Evolutionary conservation across 345 rosid species (phyloP), one percentile per base, ranked within the genome.

Genomic region (Abelmoschus esculentus): DNA sequence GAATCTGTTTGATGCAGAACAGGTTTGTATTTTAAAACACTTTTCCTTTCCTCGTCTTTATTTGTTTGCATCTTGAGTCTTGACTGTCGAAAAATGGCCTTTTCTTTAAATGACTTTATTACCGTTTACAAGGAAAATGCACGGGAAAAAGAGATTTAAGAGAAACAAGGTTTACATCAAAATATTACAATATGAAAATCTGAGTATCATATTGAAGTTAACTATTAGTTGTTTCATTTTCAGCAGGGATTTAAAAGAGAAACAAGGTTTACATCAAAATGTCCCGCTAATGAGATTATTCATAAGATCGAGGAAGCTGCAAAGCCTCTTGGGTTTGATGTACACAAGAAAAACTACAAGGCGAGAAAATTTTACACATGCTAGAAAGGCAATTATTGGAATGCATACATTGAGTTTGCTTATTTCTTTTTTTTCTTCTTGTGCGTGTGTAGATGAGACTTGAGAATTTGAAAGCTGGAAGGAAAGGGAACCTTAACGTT

Each of bases 311-410:
- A 90, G 82, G 86, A 83, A 84, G 96, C 92, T 54, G 97, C 88
- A 19, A 88, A 86, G 80, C 98, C 98, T 75, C 97, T 93, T 11
- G 98, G 97, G 44, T 93, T 89, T 40, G 98, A 86, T 74, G 90
- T 93, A 6, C 95, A 83, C 64, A 93, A 91, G 86, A 93, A 93
- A 76, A 91, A 89, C 68, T 93, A 93, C 76, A 93, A 89, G 97
- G 97, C 84, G 26, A 78, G 72, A 28, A 7, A 56, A 40, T 7
- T 15, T 49, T 49, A 13, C 6, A 49, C 58, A 13, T 44, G 42
- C 18, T 46, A 17, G 11, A 2, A 70, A 34, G 26, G 54, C 13
- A 57, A 22, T 14, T 42, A 46, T 57, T 5, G 61, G 26, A 46
- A 36, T 57, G 15, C 42, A 38, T 38, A 5, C 18, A 53, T 53